Conservation (phyloP, 75 land plant species). For the Gnetum montanum region DNA sequence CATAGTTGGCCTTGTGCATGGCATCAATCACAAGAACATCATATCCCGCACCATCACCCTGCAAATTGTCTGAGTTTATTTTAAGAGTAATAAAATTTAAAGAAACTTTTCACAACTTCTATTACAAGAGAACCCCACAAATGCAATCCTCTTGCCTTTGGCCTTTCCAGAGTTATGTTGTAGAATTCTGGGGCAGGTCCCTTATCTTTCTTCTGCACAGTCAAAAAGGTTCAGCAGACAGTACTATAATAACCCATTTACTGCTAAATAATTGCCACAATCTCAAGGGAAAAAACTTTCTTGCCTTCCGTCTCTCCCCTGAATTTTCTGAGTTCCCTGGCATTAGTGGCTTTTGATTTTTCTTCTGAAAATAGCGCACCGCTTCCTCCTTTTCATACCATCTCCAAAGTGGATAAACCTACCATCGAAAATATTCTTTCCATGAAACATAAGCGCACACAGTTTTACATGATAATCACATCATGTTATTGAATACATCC, state of each 20-base stretch:
- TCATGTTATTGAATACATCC: too few species aligned
- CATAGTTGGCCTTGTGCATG: slow-evolving; percentile 99
- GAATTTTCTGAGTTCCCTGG: slow-evolving; percentile 91
- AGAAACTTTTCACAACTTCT: slow-evolving; percentile 2
- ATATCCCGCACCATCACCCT: slow-evolving; percentile 98
- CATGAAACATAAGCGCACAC: too few species aligned
- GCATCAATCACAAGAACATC: slow-evolving; percentile 98
- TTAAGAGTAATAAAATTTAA: background rate
- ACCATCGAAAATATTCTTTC: too few species aligned
- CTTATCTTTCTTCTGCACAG: slow-evolving; percentile 36
- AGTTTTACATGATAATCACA: too few species aligned
- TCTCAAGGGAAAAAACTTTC: background rate
- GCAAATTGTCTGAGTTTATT: slow-evolving; percentile 5
- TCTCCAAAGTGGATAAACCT: slow-evolving; percentile 99
- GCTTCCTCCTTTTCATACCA: slow-evolving; percentile 99
- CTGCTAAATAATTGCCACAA: background rate
- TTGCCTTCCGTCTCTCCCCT: slow-evolving; percentile 91
- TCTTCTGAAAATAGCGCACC: slow-evolving; percentile 76
- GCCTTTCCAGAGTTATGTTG: slow-evolving; percentile 90
- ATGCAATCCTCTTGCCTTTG: slow-evolving; percentile 51
- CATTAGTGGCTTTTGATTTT: slow-evolving; percentile 65
- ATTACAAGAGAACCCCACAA: background rate
- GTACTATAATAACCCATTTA: slow-evolving; percentile 1
- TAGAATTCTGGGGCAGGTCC: slow-evolving; percentile 97
- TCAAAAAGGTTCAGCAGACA: too few species aligned